Evolutionary conservation across 2,329 filamentous ascomycete genomes (phyloP), one percentile per base, ranked within the genome.

Genomic region (Byssochlamys sp.): DNA sequence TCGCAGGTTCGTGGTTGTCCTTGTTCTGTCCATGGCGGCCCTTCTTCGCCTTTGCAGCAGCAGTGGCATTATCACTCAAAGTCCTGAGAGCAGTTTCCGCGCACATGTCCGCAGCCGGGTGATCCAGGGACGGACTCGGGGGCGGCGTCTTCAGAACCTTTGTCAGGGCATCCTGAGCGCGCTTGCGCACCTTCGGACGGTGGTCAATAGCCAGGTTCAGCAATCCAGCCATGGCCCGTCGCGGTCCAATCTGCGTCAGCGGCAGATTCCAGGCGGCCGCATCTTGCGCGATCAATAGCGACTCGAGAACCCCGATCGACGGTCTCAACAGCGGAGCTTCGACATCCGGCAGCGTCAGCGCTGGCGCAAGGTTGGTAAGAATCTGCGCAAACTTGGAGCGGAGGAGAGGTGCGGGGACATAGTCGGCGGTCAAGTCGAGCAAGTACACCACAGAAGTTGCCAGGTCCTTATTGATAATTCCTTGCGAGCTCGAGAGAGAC

Each of bases 371-470:
- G 60, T 88, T 86, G 31, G 86, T 85, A 60, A 99, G 85, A 67
- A 99, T 96, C 73, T 95, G 89, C 28, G 89, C 88, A 77, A 99
- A 99, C 74, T 97, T 96, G 64, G 90, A 88, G 68, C 91, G 89
- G 58, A 99, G 87, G 59, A 99, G 85, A 59, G 91, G 84, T 60
- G 89, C 83, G 56, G 94, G 90, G 60, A 91, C 86, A 75, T 86
- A 89, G 59, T 89, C 88, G 14, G 91, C 94, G 65, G 96, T 84
- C 64, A 95, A 80, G 75, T 99, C 92, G 77, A 99, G 90, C 14
- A 99, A 86, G 75, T 99, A 99, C 65, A 99, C 88, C 63, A 95
- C 88, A 2, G 92, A 89, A 25, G 88, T 85, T 31, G 89, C 88
- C 60, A 95, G 79, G 62, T 95, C 90, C 71, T 89, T 89, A 71